Percentiles rank a stretch among this genome's conserved stretches.
phyloP scores from a whole-genome alignment of 306 rosid species.

The Cucumis sativus region DNA sequence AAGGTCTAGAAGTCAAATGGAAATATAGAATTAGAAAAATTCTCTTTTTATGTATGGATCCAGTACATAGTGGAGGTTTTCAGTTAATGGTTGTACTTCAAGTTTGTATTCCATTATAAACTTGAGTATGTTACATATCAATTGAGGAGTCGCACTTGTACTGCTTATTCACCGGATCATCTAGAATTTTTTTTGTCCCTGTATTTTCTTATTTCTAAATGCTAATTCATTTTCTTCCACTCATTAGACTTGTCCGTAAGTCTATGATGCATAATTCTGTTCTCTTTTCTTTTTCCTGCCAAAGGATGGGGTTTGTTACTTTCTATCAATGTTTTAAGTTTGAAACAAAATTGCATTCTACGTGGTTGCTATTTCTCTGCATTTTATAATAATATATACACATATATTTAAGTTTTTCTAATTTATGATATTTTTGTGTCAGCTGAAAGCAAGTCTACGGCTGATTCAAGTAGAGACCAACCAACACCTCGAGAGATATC shows the following conservation, averaged over 20 bases:
- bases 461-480: constrained; percentile 70
- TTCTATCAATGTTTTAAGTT: neutral
- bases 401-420: neutral
- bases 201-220: neutral
- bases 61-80: neutral
- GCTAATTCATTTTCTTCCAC: neutral
- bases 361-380: neutral
- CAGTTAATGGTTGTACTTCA: neutral
- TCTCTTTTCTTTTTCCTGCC: neutral
- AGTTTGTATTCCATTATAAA: neutral
- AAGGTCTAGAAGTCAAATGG: neutral
- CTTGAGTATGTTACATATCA: neutral
- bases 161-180: neutral
- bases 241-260: neutral
- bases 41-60: no score
- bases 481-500: constrained; percentile 52
- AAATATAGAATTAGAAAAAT: neutral
- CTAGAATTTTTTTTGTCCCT: neutral
- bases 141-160: neutral
- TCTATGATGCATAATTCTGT: neutral
- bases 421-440: constrained; percentile 6
- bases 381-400: neutral
- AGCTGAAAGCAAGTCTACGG: constrained; percentile 64
- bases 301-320: neutral
- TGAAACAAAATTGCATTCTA: neutral